Evolutionary conservation across 495 filamentous ascomycete species (phyloP).

Genomic region (Lineolata rhizophorae): DNA sequence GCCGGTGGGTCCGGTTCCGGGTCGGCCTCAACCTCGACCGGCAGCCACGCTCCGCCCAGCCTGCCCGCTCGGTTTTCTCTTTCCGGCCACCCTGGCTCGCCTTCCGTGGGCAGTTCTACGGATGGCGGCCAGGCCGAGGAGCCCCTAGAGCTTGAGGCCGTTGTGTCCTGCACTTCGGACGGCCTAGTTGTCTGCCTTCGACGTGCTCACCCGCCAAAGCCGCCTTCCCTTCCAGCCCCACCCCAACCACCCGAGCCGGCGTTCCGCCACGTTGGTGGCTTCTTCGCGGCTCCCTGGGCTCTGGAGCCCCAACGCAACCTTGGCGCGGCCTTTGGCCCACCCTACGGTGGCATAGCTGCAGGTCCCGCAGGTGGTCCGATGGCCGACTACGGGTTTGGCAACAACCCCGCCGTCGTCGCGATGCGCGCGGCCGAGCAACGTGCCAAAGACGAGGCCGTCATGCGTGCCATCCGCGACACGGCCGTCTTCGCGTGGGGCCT

Average conservation of each 20-base stretch:
- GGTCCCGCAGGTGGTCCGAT: conserved; percentile 7
- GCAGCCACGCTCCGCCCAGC: background rate
- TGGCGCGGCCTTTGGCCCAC: conserved; percentile 5
- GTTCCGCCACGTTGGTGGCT: conserved; percentile 43
- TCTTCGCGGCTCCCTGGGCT: conserved; percentile 65
- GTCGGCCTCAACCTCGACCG: background rate
- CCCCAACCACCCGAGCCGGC: conserved; percentile 22
- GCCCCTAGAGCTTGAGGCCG: conserved; percentile 57
- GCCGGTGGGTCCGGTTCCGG: background rate
- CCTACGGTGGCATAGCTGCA: conserved; percentile 13
- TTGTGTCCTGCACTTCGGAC: conserved; percentile 78
- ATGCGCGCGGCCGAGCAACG: background rate
- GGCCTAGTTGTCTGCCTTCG: conserved; percentile 70
- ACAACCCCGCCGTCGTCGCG: conserved; percentile 6
- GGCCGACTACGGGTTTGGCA: too few relatives aligned
- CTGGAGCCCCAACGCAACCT: conserved; percentile 28
- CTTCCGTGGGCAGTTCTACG: background rate
- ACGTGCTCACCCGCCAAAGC: conserved; percentile 33
- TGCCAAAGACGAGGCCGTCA: conserved; percentile 12
- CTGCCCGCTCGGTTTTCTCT: too few relatives aligned
- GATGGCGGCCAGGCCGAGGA: too few relatives aligned
- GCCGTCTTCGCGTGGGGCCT: conserved; percentile 70
- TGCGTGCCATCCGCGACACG: conserved; percentile 63
- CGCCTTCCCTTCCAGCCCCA: conserved; percentile 12
- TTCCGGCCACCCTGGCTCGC: conserved; percentile 2